Percentiles rank a stretch among this genome's conserved stretches.
phyloP scores from a whole-genome alignment of 768 basidiomycete species.

The Russula compacta region DNA sequence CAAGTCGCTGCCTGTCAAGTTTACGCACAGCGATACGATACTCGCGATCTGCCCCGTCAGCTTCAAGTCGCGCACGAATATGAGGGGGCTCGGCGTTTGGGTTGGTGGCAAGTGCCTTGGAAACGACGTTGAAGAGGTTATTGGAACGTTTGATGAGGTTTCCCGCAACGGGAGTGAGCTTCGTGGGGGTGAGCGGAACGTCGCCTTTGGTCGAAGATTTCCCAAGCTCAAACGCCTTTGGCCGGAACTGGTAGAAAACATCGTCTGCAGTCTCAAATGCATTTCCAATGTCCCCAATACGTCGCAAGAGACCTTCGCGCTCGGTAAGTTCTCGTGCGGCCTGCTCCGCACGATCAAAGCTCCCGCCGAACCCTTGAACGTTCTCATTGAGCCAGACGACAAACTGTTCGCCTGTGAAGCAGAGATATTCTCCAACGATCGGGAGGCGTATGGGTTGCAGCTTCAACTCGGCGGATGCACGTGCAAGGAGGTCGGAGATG shows the following conservation, averaged over 20 bases:
- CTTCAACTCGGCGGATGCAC: slow-evolving; percentile 64
- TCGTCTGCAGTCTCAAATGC: slow-evolving; percentile 69
- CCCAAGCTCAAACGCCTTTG: slow-evolving; percentile 63
- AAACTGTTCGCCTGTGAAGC: slow-evolving; percentile 86
- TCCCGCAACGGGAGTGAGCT: slow-evolving; percentile 37
- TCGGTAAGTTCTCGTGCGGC: slow-evolving; percentile 47
- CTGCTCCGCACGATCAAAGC: slow-evolving; percentile 70
- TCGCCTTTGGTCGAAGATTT: slow-evolving; percentile 27
- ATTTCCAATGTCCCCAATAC: slow-evolving; percentile 79
- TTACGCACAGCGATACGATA: slow-evolving; percentile 76
- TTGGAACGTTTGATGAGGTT: slow-evolving; percentile 61
- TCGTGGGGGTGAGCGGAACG: slow-evolving; percentile 23
- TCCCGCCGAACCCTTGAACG: slow-evolving; percentile 69
- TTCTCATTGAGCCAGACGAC: slow-evolving; percentile 75
- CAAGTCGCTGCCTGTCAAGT: slow-evolving; percentile 78
- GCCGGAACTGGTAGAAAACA: slow-evolving; percentile 77
- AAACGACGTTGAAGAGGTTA: slow-evolving; percentile 60
- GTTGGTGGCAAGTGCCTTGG: slow-evolving; percentile 51
- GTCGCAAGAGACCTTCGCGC: slow-evolving; percentile 48
- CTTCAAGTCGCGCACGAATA: slow-evolving; percentile 63
- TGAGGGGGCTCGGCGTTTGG: slow-evolving; percentile 53
- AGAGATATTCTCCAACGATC: slow-evolving; percentile 73
- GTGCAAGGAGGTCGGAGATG: slow-evolving; percentile 58
- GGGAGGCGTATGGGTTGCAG: slow-evolving; percentile 68
- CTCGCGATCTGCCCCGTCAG: slow-evolving; percentile 67